A percentile compares a stretch with the other conserved stretches of the same genome.
Conservation (phyloP, 2,329 filamentous ascomycete species). For the Talaromyces marneffei region DNA sequence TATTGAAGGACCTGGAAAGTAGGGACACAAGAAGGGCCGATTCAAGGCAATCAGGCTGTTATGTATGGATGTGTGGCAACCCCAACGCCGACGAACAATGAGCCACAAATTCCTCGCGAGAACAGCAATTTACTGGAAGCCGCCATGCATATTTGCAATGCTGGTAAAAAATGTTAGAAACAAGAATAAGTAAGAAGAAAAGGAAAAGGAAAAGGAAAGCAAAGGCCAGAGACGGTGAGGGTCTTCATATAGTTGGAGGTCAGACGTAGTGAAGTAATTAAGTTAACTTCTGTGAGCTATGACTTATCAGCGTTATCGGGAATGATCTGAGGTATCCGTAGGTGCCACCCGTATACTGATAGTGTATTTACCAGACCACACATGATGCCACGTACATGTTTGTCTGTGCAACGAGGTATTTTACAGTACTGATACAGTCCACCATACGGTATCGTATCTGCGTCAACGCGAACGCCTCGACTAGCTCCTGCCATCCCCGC, state of each 20-base stretch:
- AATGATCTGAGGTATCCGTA: neutral
- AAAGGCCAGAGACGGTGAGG: neutral
- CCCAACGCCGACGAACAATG: neutral
- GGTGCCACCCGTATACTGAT: neutral
- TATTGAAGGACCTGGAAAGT: neutral
- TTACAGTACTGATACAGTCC: neutral
- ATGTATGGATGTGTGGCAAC: neutral
- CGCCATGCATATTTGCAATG: neutral
- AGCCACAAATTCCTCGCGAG: neutral
- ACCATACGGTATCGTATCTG: neutral
- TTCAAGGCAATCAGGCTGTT: neutral
- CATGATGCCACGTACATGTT: neutral
- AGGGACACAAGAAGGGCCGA: neutral
- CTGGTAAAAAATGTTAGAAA: neutral
- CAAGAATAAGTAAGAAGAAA: neutral
- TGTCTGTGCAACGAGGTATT: neutral
- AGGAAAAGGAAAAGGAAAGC: neutral
- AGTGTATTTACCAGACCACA: neutral
- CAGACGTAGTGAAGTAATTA: neutral
- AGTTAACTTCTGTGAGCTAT: neutral
- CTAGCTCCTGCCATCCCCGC: neutral
- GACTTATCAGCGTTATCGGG: constrained; percentile 3
- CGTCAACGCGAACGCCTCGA: neutral
- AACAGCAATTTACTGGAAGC: neutral
- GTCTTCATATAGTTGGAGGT: neutral